Evolutionary conservation across 768 basidiomycete species (phyloP), one percentile per base, ranked within the genome.

Genomic region (Termitomyces sp.): DNA sequence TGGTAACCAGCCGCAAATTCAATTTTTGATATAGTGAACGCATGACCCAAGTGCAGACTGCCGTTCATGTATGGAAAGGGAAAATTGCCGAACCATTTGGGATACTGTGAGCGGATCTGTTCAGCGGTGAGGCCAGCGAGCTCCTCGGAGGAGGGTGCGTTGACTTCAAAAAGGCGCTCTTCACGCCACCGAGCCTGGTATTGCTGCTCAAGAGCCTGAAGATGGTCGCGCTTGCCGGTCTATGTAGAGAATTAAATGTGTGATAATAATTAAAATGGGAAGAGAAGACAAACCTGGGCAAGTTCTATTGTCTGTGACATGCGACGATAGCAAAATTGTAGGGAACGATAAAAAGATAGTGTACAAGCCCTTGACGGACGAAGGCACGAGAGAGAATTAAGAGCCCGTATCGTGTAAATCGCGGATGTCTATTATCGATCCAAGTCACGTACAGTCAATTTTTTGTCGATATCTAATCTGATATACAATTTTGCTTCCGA

Each of bases 41-140:
- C 96, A 74, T 99, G 97, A 24, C 97, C 97, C 27, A 98, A 81
- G 73, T 99, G 97, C 65, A 98, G 79, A 65, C 90, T 92, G 47
- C 97, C 97, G 68, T 99, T 99, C 94, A 98, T 98, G 81, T 99
- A 99, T 1, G 94, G 92, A 75, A 80, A 97, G 54, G 95, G 95
- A 73, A 90, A 96, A 75, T 87, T 97, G 55, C 96, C 97, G 70
- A 98, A 91, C 93, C 95, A 98, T 78, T 98, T 98, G 20, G 95
- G 95, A 72, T 86, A 84, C 73, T 87, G 85, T 67, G 87, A 78
- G 61, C 80, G 78, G 67, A 96, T 75, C 68, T 95, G 79, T 22
- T 80, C 78, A 18, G 76, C 76, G 12, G 87, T 82, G 52, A 90
- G 81, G 59, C 84, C 85, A 57, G 75, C 75, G 46, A 87, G 78